Base-by-base conservation (phyloP, 2,329 filamentous ascomycete genomes). In the Arachnomyces sp. region DNA sequence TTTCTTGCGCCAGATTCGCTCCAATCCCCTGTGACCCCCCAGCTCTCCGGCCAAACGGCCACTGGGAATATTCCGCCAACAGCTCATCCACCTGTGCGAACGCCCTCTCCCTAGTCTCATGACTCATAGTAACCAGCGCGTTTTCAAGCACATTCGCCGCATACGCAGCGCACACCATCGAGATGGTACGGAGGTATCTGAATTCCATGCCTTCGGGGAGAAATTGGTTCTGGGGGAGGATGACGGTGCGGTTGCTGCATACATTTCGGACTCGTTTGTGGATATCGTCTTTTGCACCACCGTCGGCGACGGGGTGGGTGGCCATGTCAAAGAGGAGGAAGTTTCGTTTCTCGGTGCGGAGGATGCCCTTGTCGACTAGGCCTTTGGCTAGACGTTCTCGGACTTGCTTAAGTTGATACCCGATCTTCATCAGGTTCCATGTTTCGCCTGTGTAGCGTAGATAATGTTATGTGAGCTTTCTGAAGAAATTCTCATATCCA, bases 341-440 rank as follows among this genome's bases (percentile, higher is more conserved):
- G 73, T 98, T 98, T 67, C 88, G 87, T 74, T 98, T 98, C 67
- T 98, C 92, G 45, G 92, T 98, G 55, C 92, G 86, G 43, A 98
- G 78, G 61, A 98, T 94, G 58, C 92, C 92, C 71, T 98, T 98
- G 71, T 98, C 92, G 49, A 98, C 92, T 34, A 98, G 79, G 28
- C 92, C 92, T 68, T 98, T 98, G 58, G 89, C 90, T 42, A 98
- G 77, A 43, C 92, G 85, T 71, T 98, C 92, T 60, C 92, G 88
- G 43, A 98, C 92, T 74, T 98, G 92, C 72, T 98, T 98, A 54
- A 98, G 77, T 72, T 98, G 92, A 67, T 98, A 98, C 62, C 92
- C 92, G 56, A 98, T 98, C 74, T 98, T 98, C 92, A 98, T 96
- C 50, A 98, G 72, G 63, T 98, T 98, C 92, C 92, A 98, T 40